Evolutionary conservation across 371 early-diverging fungal species (phyloP).

Genomic region (Saksenaea vasiformis): DNA sequence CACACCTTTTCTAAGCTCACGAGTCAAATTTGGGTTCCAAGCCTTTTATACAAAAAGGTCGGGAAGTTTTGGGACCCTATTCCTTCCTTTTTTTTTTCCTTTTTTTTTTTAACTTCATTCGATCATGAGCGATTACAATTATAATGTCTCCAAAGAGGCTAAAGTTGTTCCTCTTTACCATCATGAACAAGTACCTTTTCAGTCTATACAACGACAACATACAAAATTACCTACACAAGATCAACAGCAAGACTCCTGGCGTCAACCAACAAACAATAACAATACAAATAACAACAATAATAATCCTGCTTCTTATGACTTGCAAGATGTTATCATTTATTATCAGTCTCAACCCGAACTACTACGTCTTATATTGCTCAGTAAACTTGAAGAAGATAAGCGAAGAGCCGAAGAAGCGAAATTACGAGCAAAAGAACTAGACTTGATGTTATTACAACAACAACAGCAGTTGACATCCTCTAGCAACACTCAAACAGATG

Average conservation of each 20-base stretch:
- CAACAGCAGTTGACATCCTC: conserved; percentile 15
- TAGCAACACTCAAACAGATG: background rate
- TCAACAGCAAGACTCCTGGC: conserved; percentile 4
- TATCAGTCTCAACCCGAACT: conserved; percentile 55
- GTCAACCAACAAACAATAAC: background rate
- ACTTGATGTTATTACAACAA: conserved; percentile 31
- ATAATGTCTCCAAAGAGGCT: conserved; percentile 9
- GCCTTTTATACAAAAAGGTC: conserved; percentile 1
- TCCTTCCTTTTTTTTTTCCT: conserved; percentile 8
- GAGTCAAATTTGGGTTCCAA: conserved; percentile 1
- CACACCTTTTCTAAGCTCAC: conserved; percentile 11
- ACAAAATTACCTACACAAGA: conserved; percentile 18
- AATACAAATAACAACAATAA: background rate
- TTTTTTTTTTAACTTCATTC: background rate
- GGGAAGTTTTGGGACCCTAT: conserved; percentile 13
- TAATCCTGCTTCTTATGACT: conserved; percentile 29
- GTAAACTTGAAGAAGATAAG: conserved; percentile 58
- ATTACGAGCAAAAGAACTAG: conserved; percentile 44
- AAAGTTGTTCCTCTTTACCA: conserved; percentile 18
- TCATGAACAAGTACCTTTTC: conserved; percentile 20
- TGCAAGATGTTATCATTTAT: conserved; percentile 52
- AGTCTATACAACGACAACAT: conserved; percentile 22
- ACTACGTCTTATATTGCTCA: conserved; percentile 48
- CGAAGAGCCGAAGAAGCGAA: conserved; percentile 47
- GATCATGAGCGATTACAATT: conserved; percentile 18